Percentiles rank a stretch among this genome's conserved stretches.
These are phyloP conservation scores for Penicillium corylophilum DNA, from an alignment of 2,329 filamentous ascomycete genomes.

Conservation along the genomic window DNA sequence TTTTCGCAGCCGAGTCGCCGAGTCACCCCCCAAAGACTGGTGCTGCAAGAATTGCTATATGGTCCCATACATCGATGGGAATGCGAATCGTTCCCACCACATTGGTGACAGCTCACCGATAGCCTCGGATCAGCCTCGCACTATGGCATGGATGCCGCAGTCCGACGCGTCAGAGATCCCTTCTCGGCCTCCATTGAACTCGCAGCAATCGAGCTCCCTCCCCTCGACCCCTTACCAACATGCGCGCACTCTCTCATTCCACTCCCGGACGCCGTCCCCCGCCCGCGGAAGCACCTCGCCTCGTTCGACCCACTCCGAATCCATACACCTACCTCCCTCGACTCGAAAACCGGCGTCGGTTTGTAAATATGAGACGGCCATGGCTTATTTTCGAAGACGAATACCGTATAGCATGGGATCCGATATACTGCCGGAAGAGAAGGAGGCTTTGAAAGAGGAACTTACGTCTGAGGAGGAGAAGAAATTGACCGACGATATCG, in stretches of 20 bases:
- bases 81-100: conserved; percentile 39
- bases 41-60: conserved; percentile 36
- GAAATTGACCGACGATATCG: conserved; percentile 77
- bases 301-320: conserved; percentile 85
- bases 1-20: conserved; percentile 14
- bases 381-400: conserved; percentile 75
- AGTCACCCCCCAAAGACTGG: conserved; percentile 8
- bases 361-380: conserved; percentile 87
- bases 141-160: conserved; percentile 43
- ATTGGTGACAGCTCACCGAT: conserved; percentile 45
- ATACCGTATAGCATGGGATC: conserved; percentile 91
- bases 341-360: conserved; percentile 64
- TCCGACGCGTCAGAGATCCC: conserved; percentile 36
- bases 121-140: conserved; percentile 40
- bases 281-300: conserved; percentile 77
- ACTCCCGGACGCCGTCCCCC: conserved; percentile 78
- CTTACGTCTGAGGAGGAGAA: conserved; percentile 71
- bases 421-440: conserved; percentile 70
- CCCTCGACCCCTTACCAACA: conserved; percentile 92
- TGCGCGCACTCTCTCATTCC: conserved; percentile 76
- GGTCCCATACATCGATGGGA: conserved; percentile 44
- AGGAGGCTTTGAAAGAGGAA: conserved; percentile 66
- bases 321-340: conserved; percentile 70
- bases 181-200: conserved; percentile 52
- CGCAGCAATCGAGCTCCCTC: conserved; percentile 80